Evolutionary conservation across 2,329 filamentous ascomycete species (phyloP), one percentile per base, ranked within the genome.

Genomic region (Metarhizium album): DNA sequence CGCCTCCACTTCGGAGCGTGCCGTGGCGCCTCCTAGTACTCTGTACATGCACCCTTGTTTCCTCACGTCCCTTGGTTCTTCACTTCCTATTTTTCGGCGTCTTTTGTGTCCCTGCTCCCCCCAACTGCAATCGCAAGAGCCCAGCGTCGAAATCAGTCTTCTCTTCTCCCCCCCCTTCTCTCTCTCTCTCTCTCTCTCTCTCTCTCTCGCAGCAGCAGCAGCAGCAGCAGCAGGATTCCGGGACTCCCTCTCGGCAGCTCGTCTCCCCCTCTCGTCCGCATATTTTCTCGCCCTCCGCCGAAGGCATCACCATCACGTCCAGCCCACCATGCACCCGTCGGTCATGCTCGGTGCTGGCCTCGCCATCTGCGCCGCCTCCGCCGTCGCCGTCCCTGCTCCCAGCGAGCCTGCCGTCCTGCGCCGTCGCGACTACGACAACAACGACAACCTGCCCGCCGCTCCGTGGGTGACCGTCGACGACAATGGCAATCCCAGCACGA

Each of bases 401-500:
- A 56, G 54, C 27, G 47, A 13, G 31, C n/a, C 22, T 7, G 7
- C 46, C 18, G 20, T 37, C 7, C 47, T 52, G 35, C 33, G 47
- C 55, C n/a, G 52, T 55, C 43, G 54, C 47, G 50, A 53, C 37
- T 56, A 53, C 53, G 52, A 58, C 27, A 59, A 57, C 50, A 53
- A 57, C 52, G 48, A 48, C 48, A 47, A 52, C 53, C 51, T 56
- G 47, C 31, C 51, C 29, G 45, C 58, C 43, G 70, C 69, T 20
- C 67, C 71, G 33, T 81, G 78, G 78, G 73, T 80, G 45, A 70
- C 67, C 3, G 72, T 80, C 53, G 67, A 73, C 59, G 67, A 70
- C 47, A 67, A 73, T 42, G 73, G 73, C 57, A 64, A 63, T 33
- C 70, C 75, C 22, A 57, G 53, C 16, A 67, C 61, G 45, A 80